A percentile compares a stretch with the other conserved stretches of the same genome.
These are phyloP conservation scores for Mentha longifolia DNA, from an alignment of 257 asterid species.

Conservation along the genomic window DNA sequence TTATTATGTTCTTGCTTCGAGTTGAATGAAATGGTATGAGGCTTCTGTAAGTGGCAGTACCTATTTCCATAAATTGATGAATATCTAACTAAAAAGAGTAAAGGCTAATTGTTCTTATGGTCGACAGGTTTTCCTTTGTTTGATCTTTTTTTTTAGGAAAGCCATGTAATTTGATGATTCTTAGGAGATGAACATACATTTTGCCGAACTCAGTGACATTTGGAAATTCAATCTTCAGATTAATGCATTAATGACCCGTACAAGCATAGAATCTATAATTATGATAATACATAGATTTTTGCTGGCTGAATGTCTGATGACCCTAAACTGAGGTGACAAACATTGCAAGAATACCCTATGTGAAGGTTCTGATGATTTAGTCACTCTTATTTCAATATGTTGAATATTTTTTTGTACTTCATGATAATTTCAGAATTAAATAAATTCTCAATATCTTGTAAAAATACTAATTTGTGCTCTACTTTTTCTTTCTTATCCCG, in stretches of 20 bases:
- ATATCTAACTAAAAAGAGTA: no score
- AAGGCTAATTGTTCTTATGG: not conserved
- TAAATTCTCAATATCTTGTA: not conserved
- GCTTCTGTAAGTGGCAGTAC: not conserved
- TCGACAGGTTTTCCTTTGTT: not conserved
- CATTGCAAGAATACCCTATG: no score
- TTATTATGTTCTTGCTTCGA: not conserved
- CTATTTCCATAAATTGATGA: not conserved
- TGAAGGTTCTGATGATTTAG: no score
- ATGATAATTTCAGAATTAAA: not conserved
- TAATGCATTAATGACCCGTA: no score
- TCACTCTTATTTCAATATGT: not conserved
- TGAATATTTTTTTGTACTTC: not conserved
- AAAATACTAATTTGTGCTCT: conserved; percentile 31
- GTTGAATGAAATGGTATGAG: not conserved
- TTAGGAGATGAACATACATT: no score
- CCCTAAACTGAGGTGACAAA: no score
- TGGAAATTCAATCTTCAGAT: not conserved
- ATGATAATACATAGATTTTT: no score
- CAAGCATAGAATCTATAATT: no score
- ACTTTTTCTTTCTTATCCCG: conserved; percentile 2
- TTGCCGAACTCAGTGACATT: not conserved
- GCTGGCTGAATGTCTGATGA: no score
- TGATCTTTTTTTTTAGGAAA: not conserved
- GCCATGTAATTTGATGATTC: not conserved